Conservation (phyloP, 208 protist species). For the Acanthamoeba lenticulata region DNA sequence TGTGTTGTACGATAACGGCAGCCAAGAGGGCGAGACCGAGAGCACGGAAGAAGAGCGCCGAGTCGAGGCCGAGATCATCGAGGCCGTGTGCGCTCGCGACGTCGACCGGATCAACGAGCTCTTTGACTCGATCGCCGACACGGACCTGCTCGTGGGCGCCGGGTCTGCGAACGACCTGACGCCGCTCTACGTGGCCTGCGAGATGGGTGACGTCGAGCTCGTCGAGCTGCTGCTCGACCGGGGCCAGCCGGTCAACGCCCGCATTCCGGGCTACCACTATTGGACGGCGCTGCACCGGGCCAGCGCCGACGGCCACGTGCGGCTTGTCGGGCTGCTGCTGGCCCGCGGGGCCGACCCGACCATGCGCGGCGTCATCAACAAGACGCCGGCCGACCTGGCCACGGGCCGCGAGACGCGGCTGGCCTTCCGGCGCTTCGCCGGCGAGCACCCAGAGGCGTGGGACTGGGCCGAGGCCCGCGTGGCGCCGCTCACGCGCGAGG, state of each 20-base stretch:
- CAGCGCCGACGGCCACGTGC: constrained; percentile 35
- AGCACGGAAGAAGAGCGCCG: not conserved
- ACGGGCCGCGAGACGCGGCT: constrained; percentile 18
- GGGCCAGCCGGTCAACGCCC: not conserved
- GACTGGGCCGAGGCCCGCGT: constrained; percentile 64
- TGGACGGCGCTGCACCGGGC: constrained; percentile 55
- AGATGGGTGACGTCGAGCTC: not conserved
- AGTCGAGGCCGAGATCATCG: not conserved
- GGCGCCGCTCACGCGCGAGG: constrained; percentile 66
- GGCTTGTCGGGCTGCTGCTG: constrained; percentile 56
- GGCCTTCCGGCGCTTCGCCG: constrained; percentile 57
- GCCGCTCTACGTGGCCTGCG: not conserved
- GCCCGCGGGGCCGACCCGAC: constrained; percentile 67
- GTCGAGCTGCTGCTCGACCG: not conserved
- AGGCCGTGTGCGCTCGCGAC: not conserved
- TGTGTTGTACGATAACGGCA: not conserved
- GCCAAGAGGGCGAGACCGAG: not conserved
- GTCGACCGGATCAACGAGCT: not conserved
- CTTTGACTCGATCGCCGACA: not conserved
- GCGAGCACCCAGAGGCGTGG: constrained; percentile 44
- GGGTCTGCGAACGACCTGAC: constrained; percentile 4
- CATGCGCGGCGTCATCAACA: not conserved
- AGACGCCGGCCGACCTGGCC: constrained; percentile 65
- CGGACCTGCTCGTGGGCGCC: not conserved
- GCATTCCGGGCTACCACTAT: constrained; percentile 58